Conservation (phyloP, 2,329 filamentous ascomycete species). For the Alternaria gansuensis region DNA sequence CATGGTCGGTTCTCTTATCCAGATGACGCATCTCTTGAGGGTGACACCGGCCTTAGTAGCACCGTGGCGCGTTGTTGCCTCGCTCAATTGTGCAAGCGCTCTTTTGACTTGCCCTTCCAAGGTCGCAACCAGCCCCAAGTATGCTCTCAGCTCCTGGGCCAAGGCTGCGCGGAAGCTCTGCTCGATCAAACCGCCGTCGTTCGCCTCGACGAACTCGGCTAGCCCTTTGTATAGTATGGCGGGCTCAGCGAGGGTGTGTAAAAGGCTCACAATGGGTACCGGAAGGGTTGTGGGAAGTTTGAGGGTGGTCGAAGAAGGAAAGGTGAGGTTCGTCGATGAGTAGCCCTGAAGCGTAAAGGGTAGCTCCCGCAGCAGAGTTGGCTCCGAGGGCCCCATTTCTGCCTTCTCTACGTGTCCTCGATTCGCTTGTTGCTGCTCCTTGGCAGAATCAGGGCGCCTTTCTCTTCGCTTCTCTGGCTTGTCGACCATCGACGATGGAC, state of each 20-base stretch:
- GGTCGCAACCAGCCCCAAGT: conserved; percentile 88
- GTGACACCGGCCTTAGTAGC: conserved; percentile 90
- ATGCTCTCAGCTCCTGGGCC: conserved; percentile 83
- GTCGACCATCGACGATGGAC: conserved; percentile 30
- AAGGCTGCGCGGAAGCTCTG: conserved; percentile 93
- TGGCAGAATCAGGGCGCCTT: conserved; percentile 36
- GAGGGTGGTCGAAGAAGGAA: conserved; percentile 72
- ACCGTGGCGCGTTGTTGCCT: conserved; percentile 70
- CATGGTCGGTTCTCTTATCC: conserved; percentile 97
- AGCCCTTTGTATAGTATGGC: conserved; percentile 88
- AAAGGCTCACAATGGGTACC: conserved; percentile 81
- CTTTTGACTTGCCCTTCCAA: conserved; percentile 90
- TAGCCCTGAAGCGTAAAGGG: conserved; percentile 93
- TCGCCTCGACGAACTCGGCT: conserved; percentile 80
- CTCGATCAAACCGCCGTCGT: conserved; percentile 82
- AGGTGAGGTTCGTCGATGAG: conserved; percentile 84
- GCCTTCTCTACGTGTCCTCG: conserved; percentile 19
- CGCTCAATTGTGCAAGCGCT: conserved; percentile 77
- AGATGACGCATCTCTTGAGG: conserved; percentile 92
- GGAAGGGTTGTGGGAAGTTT: conserved; percentile 82
- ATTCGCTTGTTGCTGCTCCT: conserved; percentile 36
- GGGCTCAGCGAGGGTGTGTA: conserved; percentile 91
- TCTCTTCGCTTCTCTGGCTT: conserved; percentile 42
- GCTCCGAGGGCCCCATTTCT: conserved; percentile 53
- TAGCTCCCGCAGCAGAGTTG: conserved; percentile 69